phyloP scores from a whole-genome alignment of 805 yeast species.

The Lachancea meyersii region DNA sequence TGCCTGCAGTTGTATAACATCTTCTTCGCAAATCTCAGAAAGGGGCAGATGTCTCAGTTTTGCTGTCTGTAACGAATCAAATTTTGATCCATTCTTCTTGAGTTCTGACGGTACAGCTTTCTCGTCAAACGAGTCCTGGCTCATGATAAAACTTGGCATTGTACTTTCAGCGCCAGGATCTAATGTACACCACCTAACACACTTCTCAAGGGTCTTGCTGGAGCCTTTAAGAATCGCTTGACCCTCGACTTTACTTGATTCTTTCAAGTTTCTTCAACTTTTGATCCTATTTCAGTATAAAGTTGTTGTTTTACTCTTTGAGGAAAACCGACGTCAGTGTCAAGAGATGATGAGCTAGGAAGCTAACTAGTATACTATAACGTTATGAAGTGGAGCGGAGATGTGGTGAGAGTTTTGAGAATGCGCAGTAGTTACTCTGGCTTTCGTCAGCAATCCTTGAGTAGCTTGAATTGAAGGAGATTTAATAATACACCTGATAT shows the following conservation, averaged over 20 bases:
- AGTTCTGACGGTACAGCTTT: constrained; percentile 7
- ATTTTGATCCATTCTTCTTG: constrained; percentile 3
- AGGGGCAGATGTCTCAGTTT: constrained; percentile 5
- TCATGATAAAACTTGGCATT: constrained; percentile 8
- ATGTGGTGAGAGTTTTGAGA: neutral
- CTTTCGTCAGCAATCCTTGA: too few relatives aligned
- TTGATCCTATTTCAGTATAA: neutral
- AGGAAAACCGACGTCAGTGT: neutral
- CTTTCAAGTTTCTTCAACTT: neutral
- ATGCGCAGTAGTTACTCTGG: too few relatives aligned
- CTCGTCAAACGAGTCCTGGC: constrained; percentile 11
- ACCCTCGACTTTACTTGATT: neutral
- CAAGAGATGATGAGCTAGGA: neutral
- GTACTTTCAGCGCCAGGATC: neutral
- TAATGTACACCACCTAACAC: neutral
- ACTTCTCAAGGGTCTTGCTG: neutral
- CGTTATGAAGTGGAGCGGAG: neutral
- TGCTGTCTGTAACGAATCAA: constrained; percentile 1
- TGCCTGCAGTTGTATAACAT: constrained; percentile 12
- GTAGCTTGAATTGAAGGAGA: too few relatives aligned
- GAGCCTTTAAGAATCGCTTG: neutral
- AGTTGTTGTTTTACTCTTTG: constrained; percentile 2
- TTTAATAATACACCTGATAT: too few relatives aligned
- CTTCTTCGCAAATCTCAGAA: neutral
- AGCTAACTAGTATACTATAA: neutral